phyloP scores from a whole-genome alignment of 768 basidiomycete genomes.

The Mycena alexandri region DNA sequence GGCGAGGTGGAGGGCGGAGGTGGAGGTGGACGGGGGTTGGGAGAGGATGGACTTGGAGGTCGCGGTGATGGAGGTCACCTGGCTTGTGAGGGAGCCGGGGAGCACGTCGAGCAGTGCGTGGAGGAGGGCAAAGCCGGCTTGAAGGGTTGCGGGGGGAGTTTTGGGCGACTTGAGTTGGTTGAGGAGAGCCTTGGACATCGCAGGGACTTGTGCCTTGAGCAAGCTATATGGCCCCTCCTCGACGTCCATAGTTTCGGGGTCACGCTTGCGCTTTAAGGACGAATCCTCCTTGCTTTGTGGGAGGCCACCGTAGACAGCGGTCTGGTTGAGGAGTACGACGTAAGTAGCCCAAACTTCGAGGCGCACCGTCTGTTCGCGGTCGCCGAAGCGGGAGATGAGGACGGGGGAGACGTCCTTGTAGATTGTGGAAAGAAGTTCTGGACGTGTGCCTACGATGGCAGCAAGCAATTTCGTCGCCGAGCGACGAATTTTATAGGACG shows the following conservation, averaged over 20 bases:
- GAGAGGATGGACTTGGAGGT: slow-evolving; percentile 76
- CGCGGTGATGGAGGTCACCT: slow-evolving; percentile 72
- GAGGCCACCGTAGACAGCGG: slow-evolving; percentile 79
- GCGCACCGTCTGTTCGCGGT: slow-evolving; percentile 95
- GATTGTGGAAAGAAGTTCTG: slow-evolving; percentile 83
- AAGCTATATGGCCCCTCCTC: slow-evolving; percentile 81
- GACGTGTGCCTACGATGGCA: slow-evolving; percentile 89
- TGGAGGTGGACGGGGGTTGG: slow-evolving; percentile 78
- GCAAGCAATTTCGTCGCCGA: slow-evolving; percentile 91
- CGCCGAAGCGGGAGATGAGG: slow-evolving; percentile 91
- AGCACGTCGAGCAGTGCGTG: slow-evolving; percentile 82
- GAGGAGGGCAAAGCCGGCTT: slow-evolving; percentile 88
- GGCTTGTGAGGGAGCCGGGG: slow-evolving; percentile 83
- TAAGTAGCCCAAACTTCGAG: slow-evolving; percentile 95
- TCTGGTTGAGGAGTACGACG: slow-evolving; percentile 84
- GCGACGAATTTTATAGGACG: slow-evolving; percentile 96
- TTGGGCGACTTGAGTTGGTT: slow-evolving; percentile 89
- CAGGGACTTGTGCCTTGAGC: slow-evolving; percentile 81
- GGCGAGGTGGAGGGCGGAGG: slow-evolving; percentile 85
- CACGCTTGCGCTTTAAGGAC: slow-evolving; percentile 79
- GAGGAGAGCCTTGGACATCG: slow-evolving; percentile 83
- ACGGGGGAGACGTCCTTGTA: slow-evolving; percentile 90
- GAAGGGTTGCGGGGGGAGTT: slow-evolving; percentile 80
- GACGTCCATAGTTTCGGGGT: slow-evolving; percentile 79
- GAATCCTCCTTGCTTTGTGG: slow-evolving; percentile 66